Percentiles rank a stretch among this genome's conserved stretches.
phyloP scores from a whole-genome alignment of 2,329 filamentous ascomycete genomes.

The Nigrograna mackinnonii region DNA sequence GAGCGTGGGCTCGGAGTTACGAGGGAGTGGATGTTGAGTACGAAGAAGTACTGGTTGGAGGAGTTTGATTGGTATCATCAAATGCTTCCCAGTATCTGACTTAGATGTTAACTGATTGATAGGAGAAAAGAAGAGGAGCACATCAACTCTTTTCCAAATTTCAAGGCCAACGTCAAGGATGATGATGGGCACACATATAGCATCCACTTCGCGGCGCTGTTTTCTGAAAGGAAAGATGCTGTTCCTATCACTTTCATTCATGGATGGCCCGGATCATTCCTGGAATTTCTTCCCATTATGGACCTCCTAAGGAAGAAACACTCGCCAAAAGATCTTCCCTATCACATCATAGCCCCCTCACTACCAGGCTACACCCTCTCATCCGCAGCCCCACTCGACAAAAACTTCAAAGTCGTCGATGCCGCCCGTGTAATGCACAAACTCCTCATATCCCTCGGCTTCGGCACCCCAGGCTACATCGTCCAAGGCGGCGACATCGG shows the following conservation, averaged over 20 bases:
- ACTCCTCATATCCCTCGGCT: conserved; percentile 58
- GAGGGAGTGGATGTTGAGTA: conserved; percentile 28
- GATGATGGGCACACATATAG: conserved; percentile 40
- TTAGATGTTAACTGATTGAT: not conserved
- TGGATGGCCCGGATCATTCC: conserved; percentile 58
- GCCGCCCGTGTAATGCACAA: conserved; percentile 53
- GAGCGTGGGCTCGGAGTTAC: conserved; percentile 34
- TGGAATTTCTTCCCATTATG: conserved; percentile 60
- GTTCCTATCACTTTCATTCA: conserved; percentile 57
- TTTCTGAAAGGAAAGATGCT: conserved; percentile 55
- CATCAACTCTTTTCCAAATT: conserved; percentile 58
- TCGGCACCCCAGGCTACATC: conserved; percentile 52
- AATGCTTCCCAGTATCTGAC: not conserved
- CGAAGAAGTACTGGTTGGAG: conserved; percentile 32
- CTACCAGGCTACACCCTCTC: conserved; percentile 60
- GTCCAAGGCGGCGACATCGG: conserved; percentile 63
- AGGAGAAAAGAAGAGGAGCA: conserved; percentile 44
- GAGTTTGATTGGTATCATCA: conserved; percentile 38
- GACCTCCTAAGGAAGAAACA: conserved; percentile 52
- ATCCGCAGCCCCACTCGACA: conserved; percentile 49
- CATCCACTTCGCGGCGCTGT: conserved; percentile 60
- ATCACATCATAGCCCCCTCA: conserved; percentile 60
- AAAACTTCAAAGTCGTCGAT: conserved; percentile 46
- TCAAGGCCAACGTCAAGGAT: conserved; percentile 47
- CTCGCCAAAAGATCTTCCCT: conserved; percentile 55